Evolutionary conservation across 495 filamentous ascomycete species (phyloP).

Genomic region (Trichoderma asperelloides): DNA sequence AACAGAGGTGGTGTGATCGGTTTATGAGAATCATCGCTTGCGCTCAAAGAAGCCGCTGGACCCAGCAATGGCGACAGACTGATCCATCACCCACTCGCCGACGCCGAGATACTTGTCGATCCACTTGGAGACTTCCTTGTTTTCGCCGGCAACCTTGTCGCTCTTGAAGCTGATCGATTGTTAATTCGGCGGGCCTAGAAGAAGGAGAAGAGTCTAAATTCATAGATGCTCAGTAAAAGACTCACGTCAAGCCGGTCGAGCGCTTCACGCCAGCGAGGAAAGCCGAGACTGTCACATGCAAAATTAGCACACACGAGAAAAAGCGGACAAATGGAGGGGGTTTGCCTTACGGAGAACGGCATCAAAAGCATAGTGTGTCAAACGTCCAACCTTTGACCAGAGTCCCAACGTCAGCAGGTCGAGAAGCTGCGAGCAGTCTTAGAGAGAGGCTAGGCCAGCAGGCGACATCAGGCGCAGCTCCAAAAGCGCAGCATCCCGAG

Average conservation of each 20-base stretch:
- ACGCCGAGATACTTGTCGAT: conserved; percentile 91
- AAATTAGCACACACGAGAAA: conserved; percentile 5
- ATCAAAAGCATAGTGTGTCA: conserved; percentile 94
- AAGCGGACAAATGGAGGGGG: conserved; percentile 9
- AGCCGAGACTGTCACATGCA: conserved; percentile 61
- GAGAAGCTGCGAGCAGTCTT: conserved; percentile 41
- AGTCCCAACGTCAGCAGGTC: conserved; percentile 53
- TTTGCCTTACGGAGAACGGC: conserved; percentile 74
- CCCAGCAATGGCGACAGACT: conserved; percentile 83
- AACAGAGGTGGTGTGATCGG: not conserved
- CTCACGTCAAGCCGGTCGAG: conserved; percentile 95
- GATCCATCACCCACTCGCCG: conserved; percentile 97
- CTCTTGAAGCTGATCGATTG: conserved; percentile 60
- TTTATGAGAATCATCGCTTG: conserved; percentile 50
- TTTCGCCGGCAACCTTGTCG: conserved; percentile 71
- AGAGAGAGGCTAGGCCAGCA: conserved; percentile 18
- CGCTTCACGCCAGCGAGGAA: conserved; percentile 95
- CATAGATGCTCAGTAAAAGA: conserved; percentile 17
- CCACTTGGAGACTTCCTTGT: conserved; percentile 79
- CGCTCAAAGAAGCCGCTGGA: conserved; percentile 85
- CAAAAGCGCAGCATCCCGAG: not conserved
- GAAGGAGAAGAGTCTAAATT: conserved; percentile 7
- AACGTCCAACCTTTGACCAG: conserved; percentile 73
- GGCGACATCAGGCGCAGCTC: not conserved
- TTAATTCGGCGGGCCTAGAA: not conserved